phyloP scores from a whole-genome alignment of 2,329 filamentous ascomycete genomes.

The Tolypocladium amazonense region DNA sequence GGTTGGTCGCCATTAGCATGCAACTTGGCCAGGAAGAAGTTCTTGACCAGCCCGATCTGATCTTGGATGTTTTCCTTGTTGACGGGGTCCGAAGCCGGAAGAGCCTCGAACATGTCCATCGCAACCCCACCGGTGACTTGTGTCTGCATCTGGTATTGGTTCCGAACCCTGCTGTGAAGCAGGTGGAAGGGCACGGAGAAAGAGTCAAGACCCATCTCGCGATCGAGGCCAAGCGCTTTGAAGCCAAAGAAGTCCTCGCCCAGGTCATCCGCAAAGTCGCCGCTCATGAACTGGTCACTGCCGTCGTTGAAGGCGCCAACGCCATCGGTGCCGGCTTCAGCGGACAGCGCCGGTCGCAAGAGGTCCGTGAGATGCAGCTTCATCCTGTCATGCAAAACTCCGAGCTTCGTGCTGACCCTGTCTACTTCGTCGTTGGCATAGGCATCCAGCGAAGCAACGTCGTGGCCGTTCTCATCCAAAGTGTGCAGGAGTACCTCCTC shows the following conservation, averaged over 20 bases:
- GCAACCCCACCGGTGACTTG: constrained; percentile 48
- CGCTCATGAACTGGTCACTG: constrained; percentile 91
- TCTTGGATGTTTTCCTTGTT: constrained; percentile 65
- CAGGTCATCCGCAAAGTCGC: constrained; percentile 95
- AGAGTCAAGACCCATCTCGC: constrained; percentile 78
- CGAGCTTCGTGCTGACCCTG: constrained; percentile 66
- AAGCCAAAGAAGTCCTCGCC: constrained; percentile 99
- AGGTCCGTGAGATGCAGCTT: constrained; percentile 88
- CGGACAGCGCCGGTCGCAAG: constrained; percentile 72
- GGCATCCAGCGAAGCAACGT: constrained; percentile 68
- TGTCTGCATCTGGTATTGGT: constrained; percentile 68
- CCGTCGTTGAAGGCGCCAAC: constrained; percentile 90
- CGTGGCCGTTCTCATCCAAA: constrained; percentile 72
- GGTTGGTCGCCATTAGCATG: constrained; percentile 72
- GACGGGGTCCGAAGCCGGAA: constrained; percentile 64
- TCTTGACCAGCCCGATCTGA: constrained; percentile 79
- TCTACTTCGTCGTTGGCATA: constrained; percentile 96
- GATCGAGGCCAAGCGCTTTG: constrained; percentile 84
- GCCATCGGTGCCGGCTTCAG: constrained; percentile 69
- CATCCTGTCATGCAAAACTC: constrained; percentile 86
- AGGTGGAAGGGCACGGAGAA: constrained; percentile 90
- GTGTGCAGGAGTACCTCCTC: constrained; percentile 86
- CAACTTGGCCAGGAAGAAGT: constrained; percentile 85
- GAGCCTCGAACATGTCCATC: constrained; percentile 53
- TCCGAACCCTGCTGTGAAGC: constrained; percentile 82